Evolutionary conservation across 768 basidiomycete species (phyloP).

Genomic region (Suillus placidus): DNA sequence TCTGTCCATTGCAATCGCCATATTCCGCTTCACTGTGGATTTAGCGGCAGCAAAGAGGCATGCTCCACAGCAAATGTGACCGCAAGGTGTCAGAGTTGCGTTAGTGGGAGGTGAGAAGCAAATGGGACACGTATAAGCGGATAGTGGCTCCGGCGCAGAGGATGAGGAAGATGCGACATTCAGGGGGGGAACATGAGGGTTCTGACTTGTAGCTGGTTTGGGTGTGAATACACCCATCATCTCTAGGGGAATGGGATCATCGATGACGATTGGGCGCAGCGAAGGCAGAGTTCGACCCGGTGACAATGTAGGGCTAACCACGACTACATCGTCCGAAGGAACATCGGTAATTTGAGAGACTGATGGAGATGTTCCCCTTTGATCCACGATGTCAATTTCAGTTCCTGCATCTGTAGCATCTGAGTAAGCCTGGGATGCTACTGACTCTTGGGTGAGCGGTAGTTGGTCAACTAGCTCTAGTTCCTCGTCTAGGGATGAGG

Average conservation of each 20-base stretch:
- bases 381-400: not conserved
- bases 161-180: slow-evolving; percentile 8
- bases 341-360: not conserved
- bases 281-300: not conserved
- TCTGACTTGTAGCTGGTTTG: slow-evolving; percentile 8
- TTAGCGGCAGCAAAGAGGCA: slow-evolving; percentile 78
- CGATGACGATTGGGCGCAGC: slow-evolving; percentile 1
- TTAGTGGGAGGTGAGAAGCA: slow-evolving; percentile 77
- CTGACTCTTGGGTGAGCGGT: slow-evolving; percentile 4
- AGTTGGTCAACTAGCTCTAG: not conserved
- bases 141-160: slow-evolving; percentile 39
- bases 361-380: not conserved
- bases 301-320: slow-evolving; percentile 2
- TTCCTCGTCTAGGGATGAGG: not conserved
- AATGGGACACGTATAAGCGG: slow-evolving; percentile 76
- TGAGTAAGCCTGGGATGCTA: not conserved
- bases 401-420: not conserved
- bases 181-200: not conserved
- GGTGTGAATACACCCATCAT: slow-evolving; percentile 1
- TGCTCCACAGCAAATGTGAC: slow-evolving; percentile 75
- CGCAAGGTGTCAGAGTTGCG: slow-evolving; percentile 79
- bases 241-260: slow-evolving; percentile 4
- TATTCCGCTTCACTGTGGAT: slow-evolving; percentile 55
- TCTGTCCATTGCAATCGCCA: slow-evolving; percentile 34
- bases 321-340: not conserved